Evolutionary conservation across 1,139 yeast species (phyloP), one percentile per base, ranked within the genome.

Genomic region (Sugiyamaella paludigena): DNA sequence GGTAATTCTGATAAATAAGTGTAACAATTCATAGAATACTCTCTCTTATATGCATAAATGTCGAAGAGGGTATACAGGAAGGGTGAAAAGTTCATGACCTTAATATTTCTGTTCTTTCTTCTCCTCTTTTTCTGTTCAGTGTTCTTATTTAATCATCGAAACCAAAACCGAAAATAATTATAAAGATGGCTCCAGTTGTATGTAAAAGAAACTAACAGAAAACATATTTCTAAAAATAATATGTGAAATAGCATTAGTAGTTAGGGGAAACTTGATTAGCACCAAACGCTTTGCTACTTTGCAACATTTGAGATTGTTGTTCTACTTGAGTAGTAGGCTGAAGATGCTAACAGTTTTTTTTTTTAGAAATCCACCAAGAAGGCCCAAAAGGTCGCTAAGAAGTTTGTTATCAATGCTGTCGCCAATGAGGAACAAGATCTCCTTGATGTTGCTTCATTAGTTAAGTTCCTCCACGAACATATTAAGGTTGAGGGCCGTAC

Each of bases 401-500:
- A 88, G 79, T 89, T 84, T 80, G 87, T 87, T 72, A 94, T 92
- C 74, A 98, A 91, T 82, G 89, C 88, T 74, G 81, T 95, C 61
- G 96, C 95, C 70, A 96, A 96, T 82, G 87, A 91, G 69, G 96
- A 88, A 76, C 87, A 87, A 77, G 96, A 92, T 79, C 65, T 68
- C 57, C 87, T 89, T 71, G 98, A 92, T 84, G 94, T 94, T 77
- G 87, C 94, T 74, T 84, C 95, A 70, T 88, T 91, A 83, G 95
- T 88, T 72, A 91, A 92, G 83, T 94, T 84, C 91, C 84, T 94
- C 77, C 83, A 85, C 74, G 98, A 92, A 80, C 96, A 88, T 87
- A 91, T 94, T 87, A 94, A 94, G 85, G 92, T 94, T 71, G 98
- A 92, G 62, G 91, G 92, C 76, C 82, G 86, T 72, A 81, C 87